Evolutionary conservation across 2,329 filamentous ascomycete genomes (phyloP).

Genomic region (Ilyonectria robusta): DNA sequence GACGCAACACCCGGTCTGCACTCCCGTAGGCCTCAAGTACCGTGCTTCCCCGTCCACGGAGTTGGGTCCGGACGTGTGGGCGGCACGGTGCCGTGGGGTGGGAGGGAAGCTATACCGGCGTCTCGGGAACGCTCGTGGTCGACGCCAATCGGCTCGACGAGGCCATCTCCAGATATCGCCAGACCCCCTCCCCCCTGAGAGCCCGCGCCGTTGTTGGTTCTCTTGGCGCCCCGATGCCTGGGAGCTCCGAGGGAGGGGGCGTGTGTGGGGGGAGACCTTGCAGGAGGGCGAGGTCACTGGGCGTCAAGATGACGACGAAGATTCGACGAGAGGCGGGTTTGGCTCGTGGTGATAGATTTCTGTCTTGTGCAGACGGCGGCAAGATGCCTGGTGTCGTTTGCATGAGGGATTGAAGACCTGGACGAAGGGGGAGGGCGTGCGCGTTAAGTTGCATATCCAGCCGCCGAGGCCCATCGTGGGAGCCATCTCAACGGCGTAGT

Average conservation of each 20-base stretch:
- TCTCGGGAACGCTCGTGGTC: conserved; percentile 11
- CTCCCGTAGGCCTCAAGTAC: conserved; percentile 1
- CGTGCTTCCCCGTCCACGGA: background rate
- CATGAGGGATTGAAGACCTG: conserved; percentile 19
- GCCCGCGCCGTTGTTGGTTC: background rate
- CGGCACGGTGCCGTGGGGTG: conserved; percentile 6
- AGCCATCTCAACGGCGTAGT: conserved; percentile 11
- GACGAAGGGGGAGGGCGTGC: conserved; percentile 5
- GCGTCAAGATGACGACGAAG: conserved; percentile 28
- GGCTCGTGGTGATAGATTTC: conserved; percentile 1
- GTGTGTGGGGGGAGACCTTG: conserved; percentile 1
- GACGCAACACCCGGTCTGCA: conserved; percentile 1
- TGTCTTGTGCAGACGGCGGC: conserved; percentile 21
- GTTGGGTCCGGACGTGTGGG: conserved; percentile 5
- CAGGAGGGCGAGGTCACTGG: conserved; percentile 38
- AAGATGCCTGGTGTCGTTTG: conserved; percentile 39
- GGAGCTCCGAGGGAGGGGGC: conserved; percentile 13
- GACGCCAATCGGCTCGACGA: conserved; percentile 37
- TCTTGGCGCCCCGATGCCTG: background rate
- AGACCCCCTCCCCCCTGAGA: conserved; percentile 18
- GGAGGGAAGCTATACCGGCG: conserved; percentile 4
- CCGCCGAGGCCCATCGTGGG: conserved; percentile 14
- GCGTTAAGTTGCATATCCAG: background rate
- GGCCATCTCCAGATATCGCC: conserved; percentile 35
- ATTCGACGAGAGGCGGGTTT: conserved; percentile 13